Evolutionary conservation across 1,284 basidiomycete genomes (phyloP).

Genomic region (Cutaneotrichosporon sp.): DNA sequence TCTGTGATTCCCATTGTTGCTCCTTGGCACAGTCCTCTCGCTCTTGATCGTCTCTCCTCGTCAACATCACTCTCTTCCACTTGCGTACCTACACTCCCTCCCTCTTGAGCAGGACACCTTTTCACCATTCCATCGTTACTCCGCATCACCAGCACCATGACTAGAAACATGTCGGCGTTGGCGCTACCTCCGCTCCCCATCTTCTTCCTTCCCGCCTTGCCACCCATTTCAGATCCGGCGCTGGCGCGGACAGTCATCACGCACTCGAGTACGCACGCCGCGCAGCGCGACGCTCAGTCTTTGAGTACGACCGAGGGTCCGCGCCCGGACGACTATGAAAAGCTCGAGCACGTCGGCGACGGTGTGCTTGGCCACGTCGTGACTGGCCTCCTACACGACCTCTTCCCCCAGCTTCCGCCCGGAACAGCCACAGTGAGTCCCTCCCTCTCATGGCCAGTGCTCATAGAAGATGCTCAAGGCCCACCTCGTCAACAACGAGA

Average conservation of each 20-base stretch:
- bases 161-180: conserved; percentile 9
- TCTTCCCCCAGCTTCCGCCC: conserved; percentile 30
- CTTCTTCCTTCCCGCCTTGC: conserved; percentile 29
- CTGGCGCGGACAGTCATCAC: conserved; percentile 24
- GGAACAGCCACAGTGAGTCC: conserved; percentile 35
- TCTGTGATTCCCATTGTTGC: too few relatives aligned
- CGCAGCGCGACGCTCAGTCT: conserved; percentile 6
- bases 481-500: conserved; percentile 30
- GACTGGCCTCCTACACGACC: conserved; percentile 33
- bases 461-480: conserved; percentile 30
- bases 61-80: not conserved
- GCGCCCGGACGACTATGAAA: conserved; percentile 34
- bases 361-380: conserved; percentile 27
- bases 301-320: conserved; percentile 8
- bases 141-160: not conserved
- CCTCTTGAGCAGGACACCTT: not conserved
- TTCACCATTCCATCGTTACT: not conserved
- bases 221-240: conserved; percentile 23
- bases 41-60: too few relatives aligned
- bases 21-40: too few relatives aligned
- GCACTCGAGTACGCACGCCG: conserved; percentile 19
- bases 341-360: conserved; percentile 44
- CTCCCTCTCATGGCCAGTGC: not conserved
- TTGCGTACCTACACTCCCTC: too few relatives aligned
- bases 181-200: conserved; percentile 17